Evolutionary conservation across 2,329 filamentous ascomycete species (phyloP).

Genomic region (Bipolaris gigantea): DNA sequence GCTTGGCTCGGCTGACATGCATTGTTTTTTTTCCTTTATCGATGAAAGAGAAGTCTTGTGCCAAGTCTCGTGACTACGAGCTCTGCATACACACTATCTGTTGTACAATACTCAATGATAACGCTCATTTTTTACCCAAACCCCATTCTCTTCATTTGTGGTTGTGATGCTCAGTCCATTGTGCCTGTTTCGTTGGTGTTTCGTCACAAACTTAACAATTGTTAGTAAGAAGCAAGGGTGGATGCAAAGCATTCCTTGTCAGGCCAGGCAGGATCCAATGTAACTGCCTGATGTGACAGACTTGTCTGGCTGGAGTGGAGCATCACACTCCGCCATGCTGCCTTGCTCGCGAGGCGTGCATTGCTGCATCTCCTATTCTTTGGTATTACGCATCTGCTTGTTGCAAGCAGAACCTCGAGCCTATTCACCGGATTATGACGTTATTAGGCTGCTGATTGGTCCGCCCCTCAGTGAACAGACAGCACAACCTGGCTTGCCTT

Average conservation of each 20-base stretch:
- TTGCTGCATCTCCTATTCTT: too few species aligned
- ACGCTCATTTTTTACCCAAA: constrained; percentile 14
- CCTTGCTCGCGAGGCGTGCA: too few species aligned
- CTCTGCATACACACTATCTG: constrained; percentile 11
- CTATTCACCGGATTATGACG: constrained; percentile 23
- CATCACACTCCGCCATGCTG: background rate
- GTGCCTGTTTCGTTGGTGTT: background rate
- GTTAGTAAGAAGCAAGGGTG: background rate
- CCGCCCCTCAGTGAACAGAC: constrained; percentile 9
- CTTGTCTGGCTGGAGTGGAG: background rate
- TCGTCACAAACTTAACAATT: background rate
- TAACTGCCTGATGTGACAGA: background rate
- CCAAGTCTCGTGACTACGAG: constrained; percentile 14
- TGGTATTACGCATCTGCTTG: background rate
- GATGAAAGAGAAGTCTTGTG: constrained; percentile 13
- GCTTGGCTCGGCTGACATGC: constrained; percentile 17
- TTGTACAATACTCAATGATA: constrained; percentile 20
- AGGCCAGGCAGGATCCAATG: background rate
- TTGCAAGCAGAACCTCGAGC: background rate
- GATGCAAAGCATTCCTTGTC: background rate
- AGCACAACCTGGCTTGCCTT: constrained; percentile 9
- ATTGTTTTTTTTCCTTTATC: constrained; percentile 19
- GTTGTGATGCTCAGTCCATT: background rate
- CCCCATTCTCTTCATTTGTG: background rate
- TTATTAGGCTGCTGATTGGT: constrained; percentile 18